Percentiles rank a stretch among this genome's conserved stretches.
Evolutionary conservation across 768 basidiomycete genomes (phyloP).

Genomic region (Mycena epipterygia): DNA sequence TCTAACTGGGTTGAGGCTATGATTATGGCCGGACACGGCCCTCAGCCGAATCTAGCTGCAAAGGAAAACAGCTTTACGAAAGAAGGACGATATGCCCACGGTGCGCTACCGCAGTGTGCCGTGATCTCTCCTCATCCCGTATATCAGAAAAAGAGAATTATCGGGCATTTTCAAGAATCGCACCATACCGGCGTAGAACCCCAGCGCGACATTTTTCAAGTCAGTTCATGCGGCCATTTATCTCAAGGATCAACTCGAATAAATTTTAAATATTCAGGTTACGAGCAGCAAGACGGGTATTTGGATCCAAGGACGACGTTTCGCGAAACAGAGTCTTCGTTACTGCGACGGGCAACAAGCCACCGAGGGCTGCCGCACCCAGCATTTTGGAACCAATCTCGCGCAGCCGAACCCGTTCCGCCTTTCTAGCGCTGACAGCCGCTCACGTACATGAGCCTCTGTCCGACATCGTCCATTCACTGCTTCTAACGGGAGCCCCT

Average conservation of each 20-base stretch:
- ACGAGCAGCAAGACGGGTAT: not conserved
- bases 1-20: slow-evolving; percentile 23
- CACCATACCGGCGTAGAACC: not conserved
- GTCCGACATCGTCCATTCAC: not conserved
- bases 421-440: not conserved
- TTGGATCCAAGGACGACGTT: not conserved
- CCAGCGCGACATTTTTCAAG: not conserved
- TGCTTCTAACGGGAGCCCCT: not conserved
- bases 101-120: not conserved
- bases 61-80: not conserved
- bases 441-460: not conserved
- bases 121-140: not conserved
- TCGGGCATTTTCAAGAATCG: not conserved
- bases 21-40: not conserved
- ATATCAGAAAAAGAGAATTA: slow-evolving; percentile 20
- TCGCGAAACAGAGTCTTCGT: not conserved
- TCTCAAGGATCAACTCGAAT: too few species aligned
- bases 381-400: not conserved
- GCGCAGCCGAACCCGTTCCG: not conserved
- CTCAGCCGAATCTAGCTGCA: not conserved
- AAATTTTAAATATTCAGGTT: not conserved
- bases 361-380: not conserved
- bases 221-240: not conserved
- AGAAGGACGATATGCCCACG: not conserved
- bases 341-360: not conserved